phyloP scores from a whole-genome alignment of 2,329 filamentous ascomycete species.

The Aspergillus awamori region DNA sequence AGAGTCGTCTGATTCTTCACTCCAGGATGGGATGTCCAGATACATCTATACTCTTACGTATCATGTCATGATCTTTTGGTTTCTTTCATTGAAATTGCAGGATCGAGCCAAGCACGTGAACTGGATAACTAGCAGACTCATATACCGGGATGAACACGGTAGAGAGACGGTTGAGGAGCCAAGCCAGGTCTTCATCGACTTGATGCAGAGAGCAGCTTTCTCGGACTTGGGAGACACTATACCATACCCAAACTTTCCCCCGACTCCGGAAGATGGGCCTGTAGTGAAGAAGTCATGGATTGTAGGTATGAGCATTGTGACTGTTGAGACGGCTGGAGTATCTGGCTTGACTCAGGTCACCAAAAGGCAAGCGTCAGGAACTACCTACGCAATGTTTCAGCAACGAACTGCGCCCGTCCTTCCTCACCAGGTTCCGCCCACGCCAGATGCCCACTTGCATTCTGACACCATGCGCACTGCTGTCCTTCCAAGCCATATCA shows the following conservation, averaged over 20 bases:
- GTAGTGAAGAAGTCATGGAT: conserved; percentile 54
- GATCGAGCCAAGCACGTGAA: conserved; percentile 82
- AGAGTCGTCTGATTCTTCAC: conserved; percentile 41
- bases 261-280: conserved; percentile 45
- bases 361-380: conserved; percentile 55
- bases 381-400: conserved; percentile 52
- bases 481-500: conserved; percentile 50
- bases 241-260: conserved; percentile 46
- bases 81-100: conserved; percentile 80
- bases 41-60: conserved; percentile 94
- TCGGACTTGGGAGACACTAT: conserved; percentile 76
- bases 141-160: conserved; percentile 74
- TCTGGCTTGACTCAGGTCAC: conserved; percentile 54
- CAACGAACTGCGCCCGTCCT: conserved; percentile 50
- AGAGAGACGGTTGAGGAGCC: conserved; percentile 83
- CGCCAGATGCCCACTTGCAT: conserved; percentile 44
- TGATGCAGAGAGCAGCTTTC: conserved; percentile 87
- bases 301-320: conserved; percentile 55
- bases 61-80: conserved; percentile 97
- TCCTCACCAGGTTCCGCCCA: conserved; percentile 48
- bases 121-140: conserved; percentile 85
- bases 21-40: conserved; percentile 77
- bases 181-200: conserved; percentile 88
- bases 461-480: conserved; percentile 43
- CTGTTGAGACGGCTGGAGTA: conserved; percentile 51